phyloP scores from a whole-genome alignment of 352 stramenopile genomes.

The Phytophthora brassicae region DNA sequence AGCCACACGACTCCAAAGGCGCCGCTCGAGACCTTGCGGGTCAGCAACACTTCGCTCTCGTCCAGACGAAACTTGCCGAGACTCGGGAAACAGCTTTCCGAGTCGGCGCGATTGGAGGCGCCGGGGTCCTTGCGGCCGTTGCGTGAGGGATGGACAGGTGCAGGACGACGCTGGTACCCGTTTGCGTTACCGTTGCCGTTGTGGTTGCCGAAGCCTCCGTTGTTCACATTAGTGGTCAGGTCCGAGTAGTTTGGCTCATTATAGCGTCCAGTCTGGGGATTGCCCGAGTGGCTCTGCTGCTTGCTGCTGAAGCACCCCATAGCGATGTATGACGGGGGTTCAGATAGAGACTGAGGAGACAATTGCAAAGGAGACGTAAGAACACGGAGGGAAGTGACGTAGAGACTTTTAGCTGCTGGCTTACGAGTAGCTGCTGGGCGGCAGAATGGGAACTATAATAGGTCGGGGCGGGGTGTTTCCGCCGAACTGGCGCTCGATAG shows the following conservation, averaged over 20 bases:
- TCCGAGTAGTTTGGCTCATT: slow-evolving; percentile 42
- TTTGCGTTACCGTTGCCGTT: slow-evolving; percentile 4
- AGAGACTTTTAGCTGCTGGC: neutral
- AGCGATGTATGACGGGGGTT: slow-evolving; percentile 8
- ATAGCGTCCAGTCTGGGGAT: slow-evolving; percentile 22
- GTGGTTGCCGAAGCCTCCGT: slow-evolving; percentile 28
- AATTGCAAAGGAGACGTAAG: slow-evolving; percentile 15
- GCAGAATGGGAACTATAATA: slow-evolving; percentile 30
- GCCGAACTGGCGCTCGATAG: too few species aligned
- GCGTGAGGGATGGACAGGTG: slow-evolving; percentile 8
- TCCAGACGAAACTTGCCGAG: slow-evolving; percentile 76
- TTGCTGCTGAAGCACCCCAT: slow-evolving; percentile 46
- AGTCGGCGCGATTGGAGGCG: slow-evolving; percentile 24
- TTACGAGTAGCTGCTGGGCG: neutral
- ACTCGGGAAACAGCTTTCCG: slow-evolving; percentile 72
- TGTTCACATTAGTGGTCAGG: slow-evolving; percentile 35
- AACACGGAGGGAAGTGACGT: too few species aligned
- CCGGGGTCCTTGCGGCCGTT: slow-evolving; percentile 13
- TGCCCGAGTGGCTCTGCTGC: slow-evolving; percentile 13
- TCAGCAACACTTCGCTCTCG: slow-evolving; percentile 80
- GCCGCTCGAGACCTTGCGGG: slow-evolving; percentile 80
- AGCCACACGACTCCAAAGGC: slow-evolving; percentile 86
- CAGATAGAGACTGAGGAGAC: slow-evolving; percentile 19
- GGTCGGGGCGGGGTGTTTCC: too few species aligned
- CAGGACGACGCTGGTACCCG: slow-evolving; percentile 2